Percentiles rank a stretch among this genome's conserved stretches.
phyloP scores from a whole-genome alignment of 1,284 basidiomycete species.

The Rhodotorula sp. region DNA sequence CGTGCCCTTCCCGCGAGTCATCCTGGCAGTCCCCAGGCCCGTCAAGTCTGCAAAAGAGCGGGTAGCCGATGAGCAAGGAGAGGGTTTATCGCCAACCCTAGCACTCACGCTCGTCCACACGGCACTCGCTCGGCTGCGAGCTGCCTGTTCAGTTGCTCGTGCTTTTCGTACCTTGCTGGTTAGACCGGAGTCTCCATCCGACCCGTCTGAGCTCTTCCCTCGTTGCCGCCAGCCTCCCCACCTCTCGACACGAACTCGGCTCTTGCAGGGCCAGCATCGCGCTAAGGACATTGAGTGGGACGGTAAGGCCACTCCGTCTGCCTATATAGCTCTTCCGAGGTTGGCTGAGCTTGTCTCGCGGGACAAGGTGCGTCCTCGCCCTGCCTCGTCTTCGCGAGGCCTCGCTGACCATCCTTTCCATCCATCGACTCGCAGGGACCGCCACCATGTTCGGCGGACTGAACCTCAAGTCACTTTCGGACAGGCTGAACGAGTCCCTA shows the following conservation, averaged over 20 bases:
- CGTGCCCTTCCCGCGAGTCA: conserved; percentile 28
- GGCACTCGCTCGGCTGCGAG: neutral
- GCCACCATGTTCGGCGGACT: conserved; percentile 16
- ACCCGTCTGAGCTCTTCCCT: neutral
- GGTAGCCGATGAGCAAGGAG: neutral
- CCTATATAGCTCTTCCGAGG: no score
- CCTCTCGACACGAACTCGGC: no score
- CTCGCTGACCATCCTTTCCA: neutral
- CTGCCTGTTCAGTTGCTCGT: no score
- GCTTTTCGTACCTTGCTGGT: neutral
- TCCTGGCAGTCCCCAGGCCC: neutral
- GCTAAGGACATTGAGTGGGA: no score
- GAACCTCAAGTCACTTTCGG: conserved; percentile 28
- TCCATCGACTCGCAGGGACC: no score
- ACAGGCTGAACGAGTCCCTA: conserved; percentile 17
- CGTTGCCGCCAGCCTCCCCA: neutral
- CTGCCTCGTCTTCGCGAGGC: no score
- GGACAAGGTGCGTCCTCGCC: neutral
- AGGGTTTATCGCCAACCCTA: neutral
- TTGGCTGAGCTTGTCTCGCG: no score
- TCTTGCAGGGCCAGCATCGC: no score
- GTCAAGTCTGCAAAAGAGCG: no score
- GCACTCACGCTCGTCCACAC: neutral
- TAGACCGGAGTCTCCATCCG: neutral
- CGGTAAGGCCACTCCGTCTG: no score